Conservation (phyloP, 306 rosid genomes). For the Comarum palustre region DNA sequence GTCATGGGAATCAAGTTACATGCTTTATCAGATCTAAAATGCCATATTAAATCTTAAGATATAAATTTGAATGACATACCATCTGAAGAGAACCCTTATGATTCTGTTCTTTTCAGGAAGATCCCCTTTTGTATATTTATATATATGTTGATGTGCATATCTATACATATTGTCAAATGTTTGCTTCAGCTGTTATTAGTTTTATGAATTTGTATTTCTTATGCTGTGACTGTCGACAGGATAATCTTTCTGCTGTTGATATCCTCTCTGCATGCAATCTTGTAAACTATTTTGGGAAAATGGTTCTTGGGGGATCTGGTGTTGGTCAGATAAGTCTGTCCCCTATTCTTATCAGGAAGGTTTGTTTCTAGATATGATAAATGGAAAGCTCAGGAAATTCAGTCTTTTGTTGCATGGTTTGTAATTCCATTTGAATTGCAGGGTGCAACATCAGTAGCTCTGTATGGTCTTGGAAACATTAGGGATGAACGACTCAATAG, state of each 20-base stretch:
- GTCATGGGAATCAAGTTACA: neutral
- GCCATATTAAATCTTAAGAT: neutral
- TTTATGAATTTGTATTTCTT: conserved; percentile 20
- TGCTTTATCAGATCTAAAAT: neutral
- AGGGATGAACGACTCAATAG: conserved; percentile 97
- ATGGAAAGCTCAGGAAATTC: conserved; percentile 11
- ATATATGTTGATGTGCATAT: neutral
- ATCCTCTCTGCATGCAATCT: conserved; percentile 97
- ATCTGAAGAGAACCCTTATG: neutral
- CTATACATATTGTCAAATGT: neutral
- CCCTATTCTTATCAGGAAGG: conserved; percentile 96
- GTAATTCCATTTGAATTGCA: conserved; percentile 37
- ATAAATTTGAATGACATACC: neutral
- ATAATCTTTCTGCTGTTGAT: conserved; percentile 98
- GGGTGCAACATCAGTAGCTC: conserved; percentile 93
- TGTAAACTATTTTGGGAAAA: conserved; percentile 95
- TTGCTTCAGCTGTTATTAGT: conserved; percentile 26
- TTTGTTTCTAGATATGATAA: conserved; percentile 37
- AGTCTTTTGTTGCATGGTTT: conserved; percentile 16
- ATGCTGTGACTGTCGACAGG: conserved; percentile 60
- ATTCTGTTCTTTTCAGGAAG: neutral
- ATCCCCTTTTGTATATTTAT: neutral
- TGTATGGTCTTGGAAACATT: conserved; percentile 94
- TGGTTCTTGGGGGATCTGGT: conserved; percentile 96
- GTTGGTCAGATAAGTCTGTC: conserved; percentile 85